A percentile compares a stretch with the other conserved stretches of the same genome.
phyloP scores from a whole-genome alignment of 1,284 basidiomycete species.

The Ceratobasidium sp. region DNA sequence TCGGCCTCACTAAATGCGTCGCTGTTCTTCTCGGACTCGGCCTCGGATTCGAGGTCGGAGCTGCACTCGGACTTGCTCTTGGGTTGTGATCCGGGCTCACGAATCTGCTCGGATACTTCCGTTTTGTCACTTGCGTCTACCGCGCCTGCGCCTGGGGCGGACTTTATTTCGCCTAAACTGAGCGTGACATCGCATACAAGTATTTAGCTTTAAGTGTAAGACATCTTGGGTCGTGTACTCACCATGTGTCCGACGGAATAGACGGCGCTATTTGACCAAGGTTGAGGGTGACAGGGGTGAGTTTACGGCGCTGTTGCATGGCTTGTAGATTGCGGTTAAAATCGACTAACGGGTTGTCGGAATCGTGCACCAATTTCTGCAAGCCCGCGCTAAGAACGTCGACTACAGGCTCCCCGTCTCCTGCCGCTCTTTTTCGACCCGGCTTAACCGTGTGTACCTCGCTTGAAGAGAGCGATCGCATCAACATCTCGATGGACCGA shows the following conservation, averaged over 20 bases:
- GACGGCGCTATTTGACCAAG: neutral
- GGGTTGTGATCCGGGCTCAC: too few relatives aligned
- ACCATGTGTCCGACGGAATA: neutral
- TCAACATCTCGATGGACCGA: neutral
- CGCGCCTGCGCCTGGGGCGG: too few relatives aligned
- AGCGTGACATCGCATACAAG: too few relatives aligned
- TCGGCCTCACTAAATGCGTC: neutral
- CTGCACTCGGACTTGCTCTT: too few relatives aligned
- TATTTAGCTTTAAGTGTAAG: too few relatives aligned
- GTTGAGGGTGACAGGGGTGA: neutral
- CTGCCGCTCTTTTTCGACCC: too few relatives aligned
- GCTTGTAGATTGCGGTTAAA: constrained; percentile 9
- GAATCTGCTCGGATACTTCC: too few relatives aligned
- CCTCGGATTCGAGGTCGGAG: neutral
- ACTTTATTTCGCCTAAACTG: too few relatives aligned
- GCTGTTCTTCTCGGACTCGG: neutral
- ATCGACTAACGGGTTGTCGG: neutral
- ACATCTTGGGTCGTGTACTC: too few relatives aligned
- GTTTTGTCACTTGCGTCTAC: too few relatives aligned
- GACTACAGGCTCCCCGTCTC: neutral
- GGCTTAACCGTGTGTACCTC: constrained; percentile 46
- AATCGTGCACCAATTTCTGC: constrained; percentile 1
- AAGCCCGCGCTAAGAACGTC: constrained; percentile 10
- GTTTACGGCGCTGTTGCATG: neutral
- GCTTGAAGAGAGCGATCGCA: neutral